Conservation (phyloP, 169 alveolate species). For the Sarcocystis neurona region DNA sequence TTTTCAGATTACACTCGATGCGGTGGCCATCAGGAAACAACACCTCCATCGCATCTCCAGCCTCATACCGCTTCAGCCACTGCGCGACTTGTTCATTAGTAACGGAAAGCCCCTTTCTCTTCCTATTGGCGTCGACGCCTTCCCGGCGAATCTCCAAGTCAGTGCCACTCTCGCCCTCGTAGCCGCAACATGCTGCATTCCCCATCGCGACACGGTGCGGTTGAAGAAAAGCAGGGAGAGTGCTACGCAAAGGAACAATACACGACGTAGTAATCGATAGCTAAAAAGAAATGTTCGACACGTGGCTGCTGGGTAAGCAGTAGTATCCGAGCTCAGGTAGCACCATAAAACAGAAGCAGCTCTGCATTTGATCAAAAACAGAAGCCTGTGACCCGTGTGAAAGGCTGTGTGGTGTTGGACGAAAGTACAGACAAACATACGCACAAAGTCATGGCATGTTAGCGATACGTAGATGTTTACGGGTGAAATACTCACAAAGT, state of each 20-base stretch:
- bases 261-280: too few species aligned
- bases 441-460: too few species aligned
- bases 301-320: background rate
- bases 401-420: too few species aligned
- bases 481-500: too few species aligned
- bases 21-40: conserved; percentile 58
- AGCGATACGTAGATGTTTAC: too few species aligned
- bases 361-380: too few species aligned
- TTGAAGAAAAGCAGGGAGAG: too few species aligned
- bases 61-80: conserved; percentile 33
- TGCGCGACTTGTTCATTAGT: background rate
- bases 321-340: too few species aligned
- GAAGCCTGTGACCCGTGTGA: too few species aligned
- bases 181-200: conserved; percentile 40
- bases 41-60: conserved; percentile 43
- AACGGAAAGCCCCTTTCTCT: background rate
- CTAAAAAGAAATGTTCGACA: background rate
- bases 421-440: too few species aligned
- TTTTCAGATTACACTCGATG: conserved; percentile 40
- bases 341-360: too few species aligned
- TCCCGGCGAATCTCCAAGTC: conserved; percentile 21
- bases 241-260: too few species aligned
- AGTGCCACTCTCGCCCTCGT: conserved; percentile 36
- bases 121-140: conserved; percentile 8
- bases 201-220: conserved; percentile 41